phyloP scores from a whole-genome alignment of 2,329 filamentous ascomycete genomes.

The Mollisiaceae sp. region DNA sequence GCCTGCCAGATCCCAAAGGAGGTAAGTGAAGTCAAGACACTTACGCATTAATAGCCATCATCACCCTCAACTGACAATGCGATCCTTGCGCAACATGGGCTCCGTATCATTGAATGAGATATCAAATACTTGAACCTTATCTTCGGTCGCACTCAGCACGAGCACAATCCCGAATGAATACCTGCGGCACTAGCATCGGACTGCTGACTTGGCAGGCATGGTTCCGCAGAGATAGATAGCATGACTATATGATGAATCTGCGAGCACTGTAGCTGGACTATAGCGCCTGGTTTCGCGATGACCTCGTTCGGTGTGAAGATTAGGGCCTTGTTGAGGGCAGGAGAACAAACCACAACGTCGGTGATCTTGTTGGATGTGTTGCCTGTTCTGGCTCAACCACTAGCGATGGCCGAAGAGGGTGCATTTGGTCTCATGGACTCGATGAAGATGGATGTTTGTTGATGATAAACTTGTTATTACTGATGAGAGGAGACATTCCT shows the following conservation, averaged over 20 bases:
- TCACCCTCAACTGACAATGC: conserved; percentile 49
- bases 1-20: not conserved
- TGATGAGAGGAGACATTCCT: too few species aligned
- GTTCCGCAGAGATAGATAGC: conserved; percentile 39
- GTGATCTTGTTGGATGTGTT: conserved; percentile 17
- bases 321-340: conserved; percentile 63
- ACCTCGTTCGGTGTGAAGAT: conserved; percentile 56
- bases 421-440: not conserved
- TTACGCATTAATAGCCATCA: conserved; percentile 45
- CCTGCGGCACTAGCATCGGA: conserved; percentile 15
- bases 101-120: conserved; percentile 43
- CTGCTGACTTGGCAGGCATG: conserved; percentile 36
- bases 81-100: conserved; percentile 45
- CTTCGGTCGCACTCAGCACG: conserved; percentile 3
- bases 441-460: not conserved
- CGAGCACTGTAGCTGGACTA: conserved; percentile 59
- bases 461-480: not conserved
- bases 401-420: not conserved
- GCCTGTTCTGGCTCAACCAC: not conserved
- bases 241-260: conserved; percentile 56
- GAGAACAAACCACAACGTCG: conserved; percentile 20
- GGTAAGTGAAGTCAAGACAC: conserved; percentile 22
- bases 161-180: conserved; percentile 40
- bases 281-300: conserved; percentile 52
- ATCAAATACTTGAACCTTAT: conserved; percentile 19